Percentiles rank a stretch among this genome's conserved stretches.
phyloP scores from a whole-genome alignment of 1,284 basidiomycete species.

The Trichosporon coremiiforme region DNA sequence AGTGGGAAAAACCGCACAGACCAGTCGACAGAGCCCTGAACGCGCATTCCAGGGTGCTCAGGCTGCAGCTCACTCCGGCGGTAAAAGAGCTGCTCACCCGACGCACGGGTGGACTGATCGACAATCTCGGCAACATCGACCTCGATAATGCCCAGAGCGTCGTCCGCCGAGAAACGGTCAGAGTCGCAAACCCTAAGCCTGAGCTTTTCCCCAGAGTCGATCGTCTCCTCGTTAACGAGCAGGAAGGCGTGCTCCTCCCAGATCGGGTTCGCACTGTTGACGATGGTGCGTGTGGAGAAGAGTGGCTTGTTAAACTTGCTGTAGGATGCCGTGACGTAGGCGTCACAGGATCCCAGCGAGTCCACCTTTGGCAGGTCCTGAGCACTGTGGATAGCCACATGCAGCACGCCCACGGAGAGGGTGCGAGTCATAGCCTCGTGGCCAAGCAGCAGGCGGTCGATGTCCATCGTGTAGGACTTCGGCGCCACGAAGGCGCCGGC shows the following conservation, averaged over 20 bases:
- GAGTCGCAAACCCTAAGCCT: slow-evolving; percentile 54
- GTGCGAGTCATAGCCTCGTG: slow-evolving; percentile 47
- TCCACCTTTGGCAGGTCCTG: slow-evolving; percentile 49
- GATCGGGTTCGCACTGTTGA: slow-evolving; percentile 46
- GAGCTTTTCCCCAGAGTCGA: slow-evolving; percentile 54
- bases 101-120: slow-evolving; percentile 35
- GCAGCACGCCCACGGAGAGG: slow-evolving; percentile 50
- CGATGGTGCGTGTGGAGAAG: slow-evolving; percentile 54
- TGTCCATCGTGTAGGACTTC: slow-evolving; percentile 51
- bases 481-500: slow-evolving; percentile 53
- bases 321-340: slow-evolving; percentile 51
- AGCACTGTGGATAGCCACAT: slow-evolving; percentile 52
- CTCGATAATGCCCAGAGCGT: slow-evolving; percentile 56
- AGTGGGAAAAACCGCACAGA: slow-evolving; percentile 52
- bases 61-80: slow-evolving; percentile 42
- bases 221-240: slow-evolving; percentile 44
- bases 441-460: slow-evolving; percentile 55
- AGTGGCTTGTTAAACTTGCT: slow-evolving; percentile 54
- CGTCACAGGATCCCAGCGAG: slow-evolving; percentile 53
- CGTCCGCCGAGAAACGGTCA: slow-evolving; percentile 58
- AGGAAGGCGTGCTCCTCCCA: slow-evolving; percentile 50
- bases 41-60: slow-evolving; percentile 44
- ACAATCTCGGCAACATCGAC: slow-evolving; percentile 55
- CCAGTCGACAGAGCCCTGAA: slow-evolving; percentile 49
- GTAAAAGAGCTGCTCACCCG: slow-evolving; percentile 36